Conservation (phyloP, 768 basidiomycete genomes). For the Boletus pseudo-olivaceus region DNA sequence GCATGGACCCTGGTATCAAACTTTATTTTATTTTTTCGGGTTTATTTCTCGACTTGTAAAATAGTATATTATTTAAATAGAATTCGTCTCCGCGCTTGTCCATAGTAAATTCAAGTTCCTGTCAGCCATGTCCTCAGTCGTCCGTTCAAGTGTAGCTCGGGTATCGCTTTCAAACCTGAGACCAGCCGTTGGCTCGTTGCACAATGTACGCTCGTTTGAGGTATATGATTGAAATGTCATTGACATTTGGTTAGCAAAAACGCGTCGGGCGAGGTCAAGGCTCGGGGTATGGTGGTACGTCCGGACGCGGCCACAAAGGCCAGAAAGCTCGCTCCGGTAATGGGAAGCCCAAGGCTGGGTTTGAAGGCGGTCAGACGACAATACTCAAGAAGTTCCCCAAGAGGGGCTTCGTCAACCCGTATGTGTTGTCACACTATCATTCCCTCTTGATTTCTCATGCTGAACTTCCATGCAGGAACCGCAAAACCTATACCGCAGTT, state of each 20-base stretch:
- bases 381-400: conserved; percentile 90
- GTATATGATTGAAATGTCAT: neutral
- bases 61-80: neutral
- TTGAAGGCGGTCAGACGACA: conserved; percentile 97
- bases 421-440: conserved; percentile 30
- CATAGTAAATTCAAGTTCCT: neutral
- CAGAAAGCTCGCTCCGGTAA: conserved; percentile 91
- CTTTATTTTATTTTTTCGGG: neutral
- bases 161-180: conserved; percentile 69
- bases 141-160: conserved; percentile 34
- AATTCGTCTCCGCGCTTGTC: neutral
- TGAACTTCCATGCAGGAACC: conserved; percentile 49
- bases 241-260: conserved; percentile 63
- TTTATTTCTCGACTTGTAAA: neutral
- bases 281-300: conserved; percentile 87
- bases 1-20: neutral
- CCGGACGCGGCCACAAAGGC: conserved; percentile 93
- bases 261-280: conserved; percentile 93
- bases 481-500: conserved; percentile 74
- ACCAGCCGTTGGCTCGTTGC: conserved; percentile 67
- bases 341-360: conserved; percentile 76
- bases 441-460: neutral
- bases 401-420: conserved; percentile 92
- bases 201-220: conserved; percentile 47
- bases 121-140: conserved; percentile 33